phyloP scores from a whole-genome alignment of 805 yeast species.

The Zygosaccharomyces bailii region DNA sequence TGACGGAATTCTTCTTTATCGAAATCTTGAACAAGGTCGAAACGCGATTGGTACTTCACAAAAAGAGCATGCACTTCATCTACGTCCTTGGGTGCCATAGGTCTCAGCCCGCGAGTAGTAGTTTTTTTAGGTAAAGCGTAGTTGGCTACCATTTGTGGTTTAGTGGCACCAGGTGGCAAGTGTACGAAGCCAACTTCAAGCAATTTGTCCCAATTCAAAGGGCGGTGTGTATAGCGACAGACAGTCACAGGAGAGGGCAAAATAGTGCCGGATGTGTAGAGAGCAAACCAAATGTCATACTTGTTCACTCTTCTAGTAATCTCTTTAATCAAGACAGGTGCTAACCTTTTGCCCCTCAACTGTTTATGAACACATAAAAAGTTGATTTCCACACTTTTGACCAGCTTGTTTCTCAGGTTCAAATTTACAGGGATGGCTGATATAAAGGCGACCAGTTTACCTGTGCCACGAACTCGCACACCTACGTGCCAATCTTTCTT shows the following conservation, averaged over 20 bases:
- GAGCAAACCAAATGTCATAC: conserved; percentile 88
- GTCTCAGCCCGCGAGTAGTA: conserved; percentile 47
- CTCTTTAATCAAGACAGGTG: conserved; percentile 91
- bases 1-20: conserved; percentile 58
- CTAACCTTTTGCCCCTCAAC: conserved; percentile 85
- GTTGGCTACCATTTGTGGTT: conserved; percentile 66
- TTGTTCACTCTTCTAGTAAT: conserved; percentile 89
- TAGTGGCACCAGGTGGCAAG: conserved; percentile 67
- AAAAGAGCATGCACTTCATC: conserved; percentile 61
- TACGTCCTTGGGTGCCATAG: conserved; percentile 57
- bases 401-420: conserved; percentile 50
- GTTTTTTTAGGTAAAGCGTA: conserved; percentile 57
- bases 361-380: conserved; percentile 93
- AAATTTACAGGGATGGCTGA: conserved; percentile 81
- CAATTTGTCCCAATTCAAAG: conserved; percentile 86
- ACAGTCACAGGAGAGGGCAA: conserved; percentile 90
- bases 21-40: conserved; percentile 70
- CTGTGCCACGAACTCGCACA: conserved; percentile 74
- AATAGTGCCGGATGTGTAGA: conserved; percentile 88
- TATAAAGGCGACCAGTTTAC: conserved; percentile 85
- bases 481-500: conserved; percentile 86
- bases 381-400: conserved; percentile 82
- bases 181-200: conserved; percentile 87
- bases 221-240: conserved; percentile 89
- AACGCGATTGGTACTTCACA: conserved; percentile 59